Percentiles rank a stretch among this genome's conserved stretches.
Conservation (phyloP, 805 yeast species). For the Huiozyma naganishii region DNA sequence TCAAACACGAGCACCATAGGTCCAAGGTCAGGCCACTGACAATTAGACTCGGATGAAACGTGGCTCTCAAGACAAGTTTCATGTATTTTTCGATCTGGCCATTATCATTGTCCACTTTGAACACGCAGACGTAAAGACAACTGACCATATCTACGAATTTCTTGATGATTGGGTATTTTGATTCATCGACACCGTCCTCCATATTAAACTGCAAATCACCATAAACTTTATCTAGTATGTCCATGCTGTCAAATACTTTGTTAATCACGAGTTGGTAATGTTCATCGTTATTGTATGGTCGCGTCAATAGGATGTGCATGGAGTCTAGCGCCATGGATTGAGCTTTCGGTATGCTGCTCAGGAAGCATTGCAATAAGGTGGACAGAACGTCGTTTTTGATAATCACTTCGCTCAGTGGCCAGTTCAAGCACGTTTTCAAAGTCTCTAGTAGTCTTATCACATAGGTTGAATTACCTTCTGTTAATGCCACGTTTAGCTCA, state of each 20-base stretch:
- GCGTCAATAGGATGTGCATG: constrained; percentile 75
- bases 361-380: constrained; percentile 49
- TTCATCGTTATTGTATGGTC: constrained; percentile 50
- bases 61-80: constrained; percentile 65
- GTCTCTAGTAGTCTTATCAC: constrained; percentile 66
- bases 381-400: constrained; percentile 54
- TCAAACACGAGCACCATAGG: constrained; percentile 84
- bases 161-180: constrained; percentile 68
- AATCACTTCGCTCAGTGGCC: constrained; percentile 77
- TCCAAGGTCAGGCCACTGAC: constrained; percentile 84
- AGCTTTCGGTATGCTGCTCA: constrained; percentile 51
- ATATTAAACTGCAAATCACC: constrained; percentile 43
- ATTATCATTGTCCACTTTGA: constrained; percentile 39
- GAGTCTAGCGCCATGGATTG: constrained; percentile 84
- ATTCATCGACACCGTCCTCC: constrained; percentile 61
- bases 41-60: constrained; percentile 76
- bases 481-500: constrained; percentile 37
- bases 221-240: constrained; percentile 55
- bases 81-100: constrained; percentile 58
- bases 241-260: constrained; percentile 71
- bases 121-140: constrained; percentile 37
- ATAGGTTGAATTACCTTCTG: constrained; percentile 35
- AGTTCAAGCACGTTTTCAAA: constrained; percentile 79
- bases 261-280: constrained; percentile 77
- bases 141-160: constrained; percentile 83